These are phyloP conservation scores for Apophysomyces sp. DNA, from an alignment of 371 early-diverging fungal genomes.

Conservation along the genomic window DNA sequence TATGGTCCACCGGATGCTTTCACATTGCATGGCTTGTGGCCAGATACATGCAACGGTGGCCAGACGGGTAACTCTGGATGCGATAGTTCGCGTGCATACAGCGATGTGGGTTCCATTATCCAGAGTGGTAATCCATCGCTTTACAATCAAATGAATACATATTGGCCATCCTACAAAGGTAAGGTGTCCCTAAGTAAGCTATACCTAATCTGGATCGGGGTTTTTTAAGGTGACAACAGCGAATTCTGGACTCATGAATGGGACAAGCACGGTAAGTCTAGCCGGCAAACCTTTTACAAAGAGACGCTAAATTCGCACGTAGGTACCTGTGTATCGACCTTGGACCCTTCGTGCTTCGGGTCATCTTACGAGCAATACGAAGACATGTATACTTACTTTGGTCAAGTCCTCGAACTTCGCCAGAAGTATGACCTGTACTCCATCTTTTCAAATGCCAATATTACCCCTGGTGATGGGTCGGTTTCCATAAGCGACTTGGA, in stretches of 20 bases:
- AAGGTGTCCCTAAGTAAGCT: constrained; percentile 9
- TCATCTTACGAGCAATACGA: constrained; percentile 39
- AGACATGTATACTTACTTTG: constrained; percentile 63
- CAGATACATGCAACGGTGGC: constrained; percentile 69
- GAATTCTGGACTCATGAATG: constrained; percentile 77
- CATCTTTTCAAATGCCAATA: constrained; percentile 52
- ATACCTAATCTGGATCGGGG: background rate
- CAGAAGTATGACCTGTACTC: constrained; percentile 57
- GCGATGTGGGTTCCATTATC: constrained; percentile 50
- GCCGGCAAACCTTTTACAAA: background rate
- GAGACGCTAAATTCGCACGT: background rate
- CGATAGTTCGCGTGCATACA: constrained; percentile 56
- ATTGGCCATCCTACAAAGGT: constrained; percentile 77
- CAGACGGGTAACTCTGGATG: constrained; percentile 64
- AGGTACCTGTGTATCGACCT: constrained; percentile 65
- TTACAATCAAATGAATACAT: constrained; percentile 56
- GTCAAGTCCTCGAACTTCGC: constrained; percentile 48
- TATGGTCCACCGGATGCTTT: constrained; percentile 19
- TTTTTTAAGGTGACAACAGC: constrained; percentile 28
- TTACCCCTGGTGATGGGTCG: constrained; percentile 60
- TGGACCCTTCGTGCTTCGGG: constrained; percentile 62
- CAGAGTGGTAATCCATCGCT: constrained; percentile 33
- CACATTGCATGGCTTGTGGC: constrained; percentile 76
- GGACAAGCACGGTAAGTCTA: constrained; percentile 70
- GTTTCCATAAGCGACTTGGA: constrained; percentile 51